Base-by-base conservation (phyloP, 257 asterid genomes). In the Coffea eugenioides region DNA sequence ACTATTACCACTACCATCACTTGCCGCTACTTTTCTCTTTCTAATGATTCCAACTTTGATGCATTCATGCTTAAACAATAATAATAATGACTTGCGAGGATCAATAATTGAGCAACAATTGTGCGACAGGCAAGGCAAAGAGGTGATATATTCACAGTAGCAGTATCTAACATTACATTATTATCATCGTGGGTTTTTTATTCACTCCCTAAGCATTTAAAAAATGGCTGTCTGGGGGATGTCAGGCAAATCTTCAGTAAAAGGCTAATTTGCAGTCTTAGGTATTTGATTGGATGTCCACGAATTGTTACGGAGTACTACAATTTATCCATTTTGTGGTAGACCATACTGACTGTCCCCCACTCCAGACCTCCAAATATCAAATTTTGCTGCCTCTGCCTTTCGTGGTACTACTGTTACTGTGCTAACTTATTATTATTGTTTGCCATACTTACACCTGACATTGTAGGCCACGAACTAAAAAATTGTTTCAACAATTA, bases 341-440 rank as follows among this genome's bases (percentile, higher is more conserved):
- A 84, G 85, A 83, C 91, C 91, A 86, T 83, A 83, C 88, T 88
- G 80, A 80, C 74, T 85, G 84, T 86, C 78, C 48, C 75, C 83
- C 43, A 51, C 75, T 81, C 85, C 81, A 79, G 78, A 77, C 79
- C 76, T 59, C 15, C 78, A 77, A 15, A n/a, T 34, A 31, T 31
- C 31, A 31, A 31, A 31, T 31, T 31, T 66, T 12, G 45, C 39
- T 34, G 46, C 21, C 23, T 27, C 9, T 67, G 71, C 14, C 21
- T 13, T 67, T 31, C 71, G 23, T 67, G 18, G 6, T 65, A 25
- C 31, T 31, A 31, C 31, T 31, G 31, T 31, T 31, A 31, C 41
- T 11, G 0, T n/a, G 69, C 69, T 65, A 27, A 65, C 70, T 31
- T 31, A 31, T 31, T 34, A 65, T 65, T 65, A 31, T 31, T 39